A percentile compares a stretch with the other conserved stretches of the same genome.
Conservation (phyloP, 139 green algal species). For the Chlamydomonas asymmetrica region DNA sequence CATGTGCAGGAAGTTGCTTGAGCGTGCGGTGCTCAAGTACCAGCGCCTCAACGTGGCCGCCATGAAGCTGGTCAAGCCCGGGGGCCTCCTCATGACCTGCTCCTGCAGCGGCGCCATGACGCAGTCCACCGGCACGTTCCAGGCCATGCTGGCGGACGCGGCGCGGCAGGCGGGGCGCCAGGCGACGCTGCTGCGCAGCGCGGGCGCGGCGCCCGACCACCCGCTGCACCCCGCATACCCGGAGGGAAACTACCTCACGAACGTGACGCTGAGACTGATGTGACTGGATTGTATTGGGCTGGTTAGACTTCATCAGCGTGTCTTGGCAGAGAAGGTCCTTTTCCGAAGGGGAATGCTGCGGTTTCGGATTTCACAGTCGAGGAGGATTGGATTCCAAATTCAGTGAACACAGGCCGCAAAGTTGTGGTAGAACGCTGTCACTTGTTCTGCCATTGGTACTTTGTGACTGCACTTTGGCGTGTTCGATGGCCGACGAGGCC, state of each 20-base stretch:
- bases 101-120: slow-evolving; percentile 87
- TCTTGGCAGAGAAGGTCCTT: no score
- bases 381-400: no score
- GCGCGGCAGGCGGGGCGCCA: slow-evolving; percentile 32
- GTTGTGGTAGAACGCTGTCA: no score
- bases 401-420: no score
- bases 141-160: slow-evolving; percentile 46
- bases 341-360: no score
- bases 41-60: slow-evolving; percentile 73
- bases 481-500: no score
- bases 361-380: no score
- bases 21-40: slow-evolving; percentile 61
- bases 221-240: slow-evolving; percentile 72
- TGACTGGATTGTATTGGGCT: no score
- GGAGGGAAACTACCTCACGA: slow-evolving; percentile 86
- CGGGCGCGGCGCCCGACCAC: slow-evolving; percentile 75
- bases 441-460: no score
- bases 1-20: neutral
- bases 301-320: no score
- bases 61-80: slow-evolving; percentile 70
- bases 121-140: slow-evolving; percentile 60
- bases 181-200: slow-evolving; percentile 65
- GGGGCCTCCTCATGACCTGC: slow-evolving; percentile 93
- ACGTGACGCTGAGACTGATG: slow-evolving; percentile 53
- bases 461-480: no score